phyloP scores from a whole-genome alignment of 345 rosid genomes.

The Aquilaria sinensis region DNA sequence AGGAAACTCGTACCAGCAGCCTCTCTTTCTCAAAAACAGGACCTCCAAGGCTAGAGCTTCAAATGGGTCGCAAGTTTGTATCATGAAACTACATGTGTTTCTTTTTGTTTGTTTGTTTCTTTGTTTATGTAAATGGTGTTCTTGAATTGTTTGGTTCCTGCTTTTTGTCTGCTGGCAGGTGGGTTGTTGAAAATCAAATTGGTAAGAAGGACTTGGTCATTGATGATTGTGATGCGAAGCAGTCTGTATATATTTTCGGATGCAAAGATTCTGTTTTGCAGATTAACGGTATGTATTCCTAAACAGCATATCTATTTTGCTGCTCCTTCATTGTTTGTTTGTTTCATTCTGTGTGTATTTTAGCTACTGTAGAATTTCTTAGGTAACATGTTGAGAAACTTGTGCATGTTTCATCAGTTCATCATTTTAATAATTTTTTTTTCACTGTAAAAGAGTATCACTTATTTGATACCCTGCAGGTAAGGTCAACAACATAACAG shows the following conservation, averaged over 20 bases:
- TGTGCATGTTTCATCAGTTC: not conserved
- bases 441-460: not conserved
- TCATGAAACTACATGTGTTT: not conserved
- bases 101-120: not conserved
- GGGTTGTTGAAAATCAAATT: slow-evolving; percentile 96
- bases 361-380: not conserved
- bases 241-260: slow-evolving; percentile 84
- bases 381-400: slow-evolving; percentile 4
- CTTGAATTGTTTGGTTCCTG: slow-evolving; percentile 11
- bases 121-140: slow-evolving; percentile 7
- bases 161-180: slow-evolving; percentile 39
- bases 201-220: slow-evolving; percentile 80
- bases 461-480: slow-evolving; percentile 44
- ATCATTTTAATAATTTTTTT: not conserved
- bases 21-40: slow-evolving; percentile 63
- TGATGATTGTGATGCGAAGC: slow-evolving; percentile 89
- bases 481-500: slow-evolving; percentile 92
- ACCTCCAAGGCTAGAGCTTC: slow-evolving; percentile 94
- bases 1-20: slow-evolving; percentile 39
- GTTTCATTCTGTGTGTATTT: slow-evolving; percentile 6
- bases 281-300: slow-evolving; percentile 55
- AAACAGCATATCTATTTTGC: not conserved
- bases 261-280: slow-evolving; percentile 98
- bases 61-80: slow-evolving; percentile 96
- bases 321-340: not conserved